Evolutionary conservation across 2,329 filamentous ascomycete genomes (phyloP).

Genomic region (Alternaria arborescens): DNA sequence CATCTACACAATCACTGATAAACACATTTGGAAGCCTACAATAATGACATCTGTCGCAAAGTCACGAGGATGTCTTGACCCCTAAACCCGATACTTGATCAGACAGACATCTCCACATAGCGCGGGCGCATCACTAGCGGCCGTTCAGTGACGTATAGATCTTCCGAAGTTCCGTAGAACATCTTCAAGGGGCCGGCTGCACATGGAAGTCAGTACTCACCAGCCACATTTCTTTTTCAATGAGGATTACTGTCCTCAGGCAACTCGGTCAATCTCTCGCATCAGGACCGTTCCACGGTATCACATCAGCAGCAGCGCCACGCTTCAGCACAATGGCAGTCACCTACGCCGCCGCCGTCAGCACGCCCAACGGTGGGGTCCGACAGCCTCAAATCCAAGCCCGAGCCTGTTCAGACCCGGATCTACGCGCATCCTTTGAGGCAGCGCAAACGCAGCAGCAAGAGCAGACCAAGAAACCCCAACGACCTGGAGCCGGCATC

Average conservation of each 20-base stretch:
- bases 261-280: slow-evolving; percentile 3
- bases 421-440: slow-evolving; percentile 21
- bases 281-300: neutral
- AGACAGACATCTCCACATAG: slow-evolving; percentile 22
- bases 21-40: neutral
- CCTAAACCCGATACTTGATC: slow-evolving; percentile 6
- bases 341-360: slow-evolving; percentile 33
- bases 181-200: neutral
- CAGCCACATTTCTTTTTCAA: neutral
- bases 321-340: slow-evolving; percentile 18
- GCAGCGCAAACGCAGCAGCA: slow-evolving; percentile 2
- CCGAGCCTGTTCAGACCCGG: slow-evolving; percentile 18
- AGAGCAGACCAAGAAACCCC: slow-evolving; percentile 15
- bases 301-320: neutral
- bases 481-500: slow-evolving; percentile 21
- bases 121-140: slow-evolving; percentile 23
- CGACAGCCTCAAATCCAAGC: slow-evolving; percentile 25
- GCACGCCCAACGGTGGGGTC: slow-evolving; percentile 26
- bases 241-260: slow-evolving; percentile 12
- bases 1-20: no score
- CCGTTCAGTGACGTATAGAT: slow-evolving; percentile 33
- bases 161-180: slow-evolving; percentile 18
- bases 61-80: neutral
- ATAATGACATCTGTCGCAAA: neutral
- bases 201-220: neutral